Conservation (phyloP, 495 filamentous ascomycete species). For the Xylaria venustula region DNA sequence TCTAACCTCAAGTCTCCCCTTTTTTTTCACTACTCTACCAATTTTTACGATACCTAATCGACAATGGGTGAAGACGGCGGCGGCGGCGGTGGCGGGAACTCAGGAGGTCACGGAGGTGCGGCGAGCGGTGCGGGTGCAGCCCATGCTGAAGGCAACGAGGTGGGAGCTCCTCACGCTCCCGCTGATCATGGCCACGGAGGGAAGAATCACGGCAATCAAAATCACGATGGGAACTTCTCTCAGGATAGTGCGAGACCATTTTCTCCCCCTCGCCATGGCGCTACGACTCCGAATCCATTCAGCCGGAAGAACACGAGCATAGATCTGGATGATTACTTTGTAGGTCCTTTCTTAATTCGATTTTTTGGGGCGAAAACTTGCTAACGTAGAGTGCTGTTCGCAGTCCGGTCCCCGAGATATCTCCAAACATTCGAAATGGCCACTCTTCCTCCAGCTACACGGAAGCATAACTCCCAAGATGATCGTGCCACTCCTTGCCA, state of each 20-base stretch:
- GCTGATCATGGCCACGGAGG: background rate
- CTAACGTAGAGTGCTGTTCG: background rate
- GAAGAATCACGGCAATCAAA: conserved; percentile 3
- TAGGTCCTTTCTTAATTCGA: conserved; percentile 32
- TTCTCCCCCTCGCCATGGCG: conserved; percentile 26
- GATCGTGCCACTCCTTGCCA: conserved; percentile 68
- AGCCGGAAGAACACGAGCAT: conserved; percentile 43
- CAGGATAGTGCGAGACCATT: conserved; percentile 28
- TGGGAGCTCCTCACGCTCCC: conserved; percentile 5
- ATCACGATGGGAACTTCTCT: conserved; percentile 8
- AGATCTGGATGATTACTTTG: conserved; percentile 56
- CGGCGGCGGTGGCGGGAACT: background rate
- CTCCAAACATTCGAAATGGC: conserved; percentile 76
- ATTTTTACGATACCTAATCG: background rate
- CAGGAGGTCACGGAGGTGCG: conserved; percentile 1
- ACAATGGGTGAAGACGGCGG: conserved; percentile 32
- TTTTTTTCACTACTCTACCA: background rate
- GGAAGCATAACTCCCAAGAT: conserved; percentile 79
- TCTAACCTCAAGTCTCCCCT: background rate
- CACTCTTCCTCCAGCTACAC: conserved; percentile 74
- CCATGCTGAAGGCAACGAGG: conserved; percentile 8
- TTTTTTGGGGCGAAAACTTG: background rate
- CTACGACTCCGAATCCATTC: conserved; percentile 43
- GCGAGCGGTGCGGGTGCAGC: conserved; percentile 3
- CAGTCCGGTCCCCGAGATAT: conserved; percentile 66